Evolutionary conservation across 78 protist genomes (phyloP), one percentile per base, ranked within the genome.

Genomic region (Isochrysis galbana): DNA sequence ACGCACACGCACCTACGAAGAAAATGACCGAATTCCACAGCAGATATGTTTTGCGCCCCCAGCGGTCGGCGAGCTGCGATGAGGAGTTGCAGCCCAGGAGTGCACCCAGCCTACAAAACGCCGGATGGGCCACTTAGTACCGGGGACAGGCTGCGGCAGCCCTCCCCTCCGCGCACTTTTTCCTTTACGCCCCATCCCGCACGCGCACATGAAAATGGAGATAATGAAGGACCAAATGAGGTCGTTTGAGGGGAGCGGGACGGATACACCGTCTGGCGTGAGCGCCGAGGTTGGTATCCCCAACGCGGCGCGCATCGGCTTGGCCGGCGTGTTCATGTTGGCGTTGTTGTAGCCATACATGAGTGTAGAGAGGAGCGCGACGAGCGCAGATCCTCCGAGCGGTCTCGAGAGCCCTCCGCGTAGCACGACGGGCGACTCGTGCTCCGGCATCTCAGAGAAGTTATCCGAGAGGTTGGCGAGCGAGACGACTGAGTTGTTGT

Each of bases 21-120:
- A 41, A 44, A 54, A 44, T 3, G 39, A 29, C 17, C 17, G 51
- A 4, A 38, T 23, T 29, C 39, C 7, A 4, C 19, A 80, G 48
- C 39, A 80, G 11, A 54, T 5, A 44, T 19, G 51, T 11, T 38
- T 44, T 80, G 38, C 88, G 88, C 3, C 88, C 86, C 86, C 86
- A 78, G 21, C 47, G 46, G 47, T 78, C 86, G 17, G 86, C 48
- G 25, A 78, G 47, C 86, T 38, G 48, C 47, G 42, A 0, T 2
- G 86, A 41, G 39, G 48, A 2, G 86, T 78, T 78, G 86, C 88
- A 80, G 36, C 88, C 88, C 25, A 42, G 29, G 22, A 80, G 88
- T 38, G 88, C 88, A 23, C 74, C 74, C 2, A 61, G 23, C 67
- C 32, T 19, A 19, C 67, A 10, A 19, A 10, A 19, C 67, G 67